Evolutionary conservation across 1,139 yeast genomes (phyloP).

Genomic region (Suhomyces maxii): DNA sequence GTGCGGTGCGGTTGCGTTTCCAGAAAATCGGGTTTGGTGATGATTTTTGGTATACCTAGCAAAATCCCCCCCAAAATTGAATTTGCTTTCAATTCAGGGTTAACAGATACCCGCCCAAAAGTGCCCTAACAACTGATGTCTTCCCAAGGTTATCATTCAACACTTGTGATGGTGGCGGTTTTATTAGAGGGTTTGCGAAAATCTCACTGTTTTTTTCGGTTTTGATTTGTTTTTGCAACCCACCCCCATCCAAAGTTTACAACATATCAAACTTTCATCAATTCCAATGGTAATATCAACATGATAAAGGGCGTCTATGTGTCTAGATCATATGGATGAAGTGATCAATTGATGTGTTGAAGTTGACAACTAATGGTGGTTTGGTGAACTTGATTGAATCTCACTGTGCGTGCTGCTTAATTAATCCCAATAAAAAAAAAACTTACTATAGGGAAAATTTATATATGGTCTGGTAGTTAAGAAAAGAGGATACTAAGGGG

Average conservation of each 20-base stretch:
- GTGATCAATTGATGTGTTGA: neutral
- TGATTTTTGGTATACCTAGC: constrained; percentile 17
- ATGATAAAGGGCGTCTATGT: neutral
- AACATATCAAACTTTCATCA: neutral
- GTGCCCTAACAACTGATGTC: too few relatives aligned
- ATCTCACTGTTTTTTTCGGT: neutral
- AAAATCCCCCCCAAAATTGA: constrained; percentile 15
- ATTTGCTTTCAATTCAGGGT: neutral
- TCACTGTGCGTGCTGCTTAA: constrained; percentile 8
- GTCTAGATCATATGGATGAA: neutral
- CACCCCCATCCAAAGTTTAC: neutral
- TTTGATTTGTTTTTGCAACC: constrained; percentile 1
- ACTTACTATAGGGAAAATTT: constrained; percentile 13
- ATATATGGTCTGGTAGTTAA: constrained; percentile 14
- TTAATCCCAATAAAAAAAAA: constrained; percentile 1
- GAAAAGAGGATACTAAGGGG: constrained; percentile 10
- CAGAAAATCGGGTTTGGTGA: constrained; percentile 7
- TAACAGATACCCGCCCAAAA: neutral
- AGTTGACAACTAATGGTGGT: neutral
- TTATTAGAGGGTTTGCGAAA: neutral
- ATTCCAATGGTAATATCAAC: neutral
- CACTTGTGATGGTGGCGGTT: too few relatives aligned
- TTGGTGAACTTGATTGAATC: neutral
- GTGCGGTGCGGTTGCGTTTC: constrained; percentile 6
- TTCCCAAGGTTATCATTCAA: too few relatives aligned